Evolutionary conservation across 495 filamentous ascomycete species (phyloP).

Genomic region (Podospora fimiseda): DNA sequence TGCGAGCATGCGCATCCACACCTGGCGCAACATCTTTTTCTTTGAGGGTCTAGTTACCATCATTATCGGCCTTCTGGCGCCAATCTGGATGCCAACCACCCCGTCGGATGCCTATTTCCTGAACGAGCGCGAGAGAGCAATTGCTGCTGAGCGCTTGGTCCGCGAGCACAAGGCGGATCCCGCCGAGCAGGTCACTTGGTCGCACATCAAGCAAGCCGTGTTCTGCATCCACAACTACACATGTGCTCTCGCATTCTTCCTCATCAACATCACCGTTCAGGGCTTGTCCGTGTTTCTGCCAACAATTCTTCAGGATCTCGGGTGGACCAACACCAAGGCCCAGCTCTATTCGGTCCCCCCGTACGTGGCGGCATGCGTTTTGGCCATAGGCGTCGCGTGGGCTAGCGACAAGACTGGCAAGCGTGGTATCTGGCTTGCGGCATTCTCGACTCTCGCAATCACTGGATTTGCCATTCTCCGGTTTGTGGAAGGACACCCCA

Average conservation of each 20-base stretch:
- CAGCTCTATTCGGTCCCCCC: constrained; percentile 49
- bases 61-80: constrained; percentile 41
- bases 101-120: constrained; percentile 47
- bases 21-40: constrained; percentile 63
- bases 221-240: constrained; percentile 42
- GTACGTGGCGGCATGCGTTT: constrained; percentile 46
- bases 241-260: constrained; percentile 42
- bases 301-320: constrained; percentile 42
- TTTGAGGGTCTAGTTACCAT: constrained; percentile 57
- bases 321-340: constrained; percentile 38
- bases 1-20: constrained; percentile 38
- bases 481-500: constrained; percentile 16
- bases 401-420: constrained; percentile 51
- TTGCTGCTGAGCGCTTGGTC: constrained; percentile 35
- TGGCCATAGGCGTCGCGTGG: constrained; percentile 53
- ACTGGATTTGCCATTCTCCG: constrained; percentile 35
- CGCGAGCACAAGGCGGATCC: constrained; percentile 32
- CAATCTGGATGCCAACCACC: constrained; percentile 50
- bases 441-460: constrained; percentile 40
- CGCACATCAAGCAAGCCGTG: constrained; percentile 34
- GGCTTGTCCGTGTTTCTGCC: constrained; percentile 48
- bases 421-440: constrained; percentile 54
- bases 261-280: constrained; percentile 49
- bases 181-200: constrained; percentile 32
- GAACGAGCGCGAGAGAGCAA: constrained; percentile 42